Evolutionary conservation across 192 early-diverging fungal species (phyloP).

Genomic region (Rhizophagus prolifer): DNA sequence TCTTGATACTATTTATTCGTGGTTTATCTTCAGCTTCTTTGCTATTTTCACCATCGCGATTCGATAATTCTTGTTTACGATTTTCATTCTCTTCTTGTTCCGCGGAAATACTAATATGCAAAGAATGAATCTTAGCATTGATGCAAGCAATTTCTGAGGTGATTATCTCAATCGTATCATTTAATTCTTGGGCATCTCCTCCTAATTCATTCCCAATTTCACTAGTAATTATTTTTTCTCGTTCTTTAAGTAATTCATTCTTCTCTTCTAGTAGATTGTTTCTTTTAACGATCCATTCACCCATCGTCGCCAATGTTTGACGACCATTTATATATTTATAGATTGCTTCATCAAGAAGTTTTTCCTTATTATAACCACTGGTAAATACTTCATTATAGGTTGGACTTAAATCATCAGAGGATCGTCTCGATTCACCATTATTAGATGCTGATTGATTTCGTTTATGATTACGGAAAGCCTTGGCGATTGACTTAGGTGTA

Average conservation of each 20-base stretch:
- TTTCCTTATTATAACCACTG: constrained; percentile 48
- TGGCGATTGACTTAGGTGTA: constrained; percentile 45
- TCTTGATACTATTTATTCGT: constrained; percentile 31
- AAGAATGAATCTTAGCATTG: constrained; percentile 48
- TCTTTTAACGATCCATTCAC: constrained; percentile 53
- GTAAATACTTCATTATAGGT: constrained; percentile 32
- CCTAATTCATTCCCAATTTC: constrained; percentile 31
- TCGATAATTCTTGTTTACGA: constrained; percentile 14
- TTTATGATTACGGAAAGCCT: constrained; percentile 33
- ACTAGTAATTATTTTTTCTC: constrained; percentile 41
- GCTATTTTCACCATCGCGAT: constrained; percentile 27
- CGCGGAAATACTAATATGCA: constrained; percentile 38
- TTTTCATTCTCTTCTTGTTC: not conserved
- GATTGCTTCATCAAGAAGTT: constrained; percentile 53
- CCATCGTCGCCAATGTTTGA: constrained; percentile 52
- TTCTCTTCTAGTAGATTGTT: constrained; percentile 49
- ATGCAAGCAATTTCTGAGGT: constrained; percentile 58
- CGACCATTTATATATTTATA: constrained; percentile 54
- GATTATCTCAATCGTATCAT: constrained; percentile 58
- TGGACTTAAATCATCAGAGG: constrained; percentile 12
- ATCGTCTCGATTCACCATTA: constrained; percentile 24
- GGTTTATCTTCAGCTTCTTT: constrained; percentile 25
- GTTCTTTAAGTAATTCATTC: constrained; percentile 48
- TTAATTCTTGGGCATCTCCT: constrained; percentile 47
- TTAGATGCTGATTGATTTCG: not conserved